phyloP scores from a whole-genome alignment of 2,329 filamentous ascomycete genomes.

The Dothideomycetidae sp. region DNA sequence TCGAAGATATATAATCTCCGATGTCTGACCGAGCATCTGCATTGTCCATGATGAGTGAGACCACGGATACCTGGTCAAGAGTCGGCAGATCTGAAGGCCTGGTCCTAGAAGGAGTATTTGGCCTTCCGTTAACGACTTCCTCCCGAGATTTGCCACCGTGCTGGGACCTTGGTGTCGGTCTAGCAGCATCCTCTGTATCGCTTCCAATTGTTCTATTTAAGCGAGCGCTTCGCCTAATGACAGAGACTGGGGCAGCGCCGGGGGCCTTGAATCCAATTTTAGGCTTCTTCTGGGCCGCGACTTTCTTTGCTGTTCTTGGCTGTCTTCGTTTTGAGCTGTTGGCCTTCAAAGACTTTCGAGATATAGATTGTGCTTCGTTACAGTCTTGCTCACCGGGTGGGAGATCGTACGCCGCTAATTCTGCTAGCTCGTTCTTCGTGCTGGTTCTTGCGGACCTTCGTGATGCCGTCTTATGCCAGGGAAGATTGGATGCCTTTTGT shows the following conservation, averaged over 20 bases:
- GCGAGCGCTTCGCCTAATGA: too few relatives aligned
- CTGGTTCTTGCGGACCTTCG: background rate
- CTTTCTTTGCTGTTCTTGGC: background rate
- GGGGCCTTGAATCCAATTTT: background rate
- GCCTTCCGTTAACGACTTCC: too few relatives aligned
- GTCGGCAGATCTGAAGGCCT: background rate
- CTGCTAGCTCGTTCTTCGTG: background rate
- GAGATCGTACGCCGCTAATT: background rate
- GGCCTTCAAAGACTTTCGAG: too few relatives aligned
- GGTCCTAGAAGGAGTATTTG: background rate
- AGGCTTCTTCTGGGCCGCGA: background rate
- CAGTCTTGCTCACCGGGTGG: background rate
- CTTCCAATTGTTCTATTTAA: too few relatives aligned
- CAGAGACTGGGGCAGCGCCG: too few relatives aligned
- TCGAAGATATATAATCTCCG: background rate
- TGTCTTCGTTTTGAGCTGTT: background rate
- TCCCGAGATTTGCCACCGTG: background rate
- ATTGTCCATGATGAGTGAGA: background rate
- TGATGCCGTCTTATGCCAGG: background rate
- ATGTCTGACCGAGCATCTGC: background rate
- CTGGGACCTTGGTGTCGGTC: background rate
- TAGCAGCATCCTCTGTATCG: background rate
- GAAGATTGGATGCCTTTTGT: background rate
- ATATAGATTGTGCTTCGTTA: background rate
- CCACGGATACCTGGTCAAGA: background rate